Evolutionary conservation across 2,329 filamentous ascomycete genomes (phyloP).

Genomic region (Chaetomium globosum): DNA sequence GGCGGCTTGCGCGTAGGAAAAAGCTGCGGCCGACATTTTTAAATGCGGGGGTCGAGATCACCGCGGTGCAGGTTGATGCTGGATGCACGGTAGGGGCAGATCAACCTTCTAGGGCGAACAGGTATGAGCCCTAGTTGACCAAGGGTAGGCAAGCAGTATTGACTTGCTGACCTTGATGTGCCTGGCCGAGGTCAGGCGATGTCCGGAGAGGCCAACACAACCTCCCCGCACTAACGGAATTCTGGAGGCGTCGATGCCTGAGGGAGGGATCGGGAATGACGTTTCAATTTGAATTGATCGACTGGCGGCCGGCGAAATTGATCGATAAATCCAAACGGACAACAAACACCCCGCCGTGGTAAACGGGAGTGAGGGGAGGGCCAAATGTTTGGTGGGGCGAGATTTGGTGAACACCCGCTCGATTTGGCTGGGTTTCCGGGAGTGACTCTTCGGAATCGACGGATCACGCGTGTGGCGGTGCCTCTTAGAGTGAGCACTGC

Average conservation of each 20-base stretch:
- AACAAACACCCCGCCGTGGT: slow-evolving; percentile 1
- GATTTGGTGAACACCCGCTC: slow-evolving; percentile 19
- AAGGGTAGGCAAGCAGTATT: slow-evolving; percentile 20
- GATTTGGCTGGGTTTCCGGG: slow-evolving; percentile 6
- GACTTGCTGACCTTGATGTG: slow-evolving; percentile 27
- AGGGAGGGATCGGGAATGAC: not conserved
- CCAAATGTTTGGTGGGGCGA: slow-evolving; percentile 1
- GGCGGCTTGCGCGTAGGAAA: slow-evolving; percentile 95
- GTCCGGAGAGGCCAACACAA: slow-evolving; percentile 35
- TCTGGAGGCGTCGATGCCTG: slow-evolving; percentile 17
- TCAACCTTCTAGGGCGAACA: slow-evolving; percentile 20
- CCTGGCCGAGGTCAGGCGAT: slow-evolving; percentile 29
- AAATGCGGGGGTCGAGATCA: slow-evolving; percentile 13
- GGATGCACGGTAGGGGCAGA: slow-evolving; percentile 17
- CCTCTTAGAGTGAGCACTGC: slow-evolving; percentile 15
- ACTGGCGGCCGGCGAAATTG: slow-evolving; percentile 16
- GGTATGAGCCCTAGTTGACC: slow-evolving; percentile 12
- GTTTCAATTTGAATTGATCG: slow-evolving; percentile 18
- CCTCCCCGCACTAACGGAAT: slow-evolving; percentile 34
- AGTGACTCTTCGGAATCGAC: slow-evolving; percentile 20
- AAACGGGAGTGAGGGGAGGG: slow-evolving; percentile 2
- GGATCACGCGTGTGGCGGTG: slow-evolving; percentile 19
- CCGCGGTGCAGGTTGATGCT: slow-evolving; percentile 7
- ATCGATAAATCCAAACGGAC: not conserved
- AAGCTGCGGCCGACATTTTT: slow-evolving; percentile 62